Conservation (phyloP, 2,329 filamentous ascomycete species). For the Chaetoscypha palmicola region DNA sequence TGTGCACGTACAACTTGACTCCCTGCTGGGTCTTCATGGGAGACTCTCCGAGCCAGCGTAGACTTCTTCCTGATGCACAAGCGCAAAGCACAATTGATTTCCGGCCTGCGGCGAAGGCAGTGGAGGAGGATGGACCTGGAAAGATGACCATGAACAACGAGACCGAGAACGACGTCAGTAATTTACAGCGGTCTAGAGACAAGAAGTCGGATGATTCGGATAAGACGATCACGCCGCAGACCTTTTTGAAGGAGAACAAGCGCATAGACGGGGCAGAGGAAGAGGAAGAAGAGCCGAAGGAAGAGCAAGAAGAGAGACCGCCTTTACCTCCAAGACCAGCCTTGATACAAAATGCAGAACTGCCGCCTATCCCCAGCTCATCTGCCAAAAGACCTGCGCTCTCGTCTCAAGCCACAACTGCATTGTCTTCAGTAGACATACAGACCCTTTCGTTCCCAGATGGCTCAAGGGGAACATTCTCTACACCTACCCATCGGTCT, state of each 20-base stretch:
- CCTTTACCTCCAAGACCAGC: constrained; percentile 40
- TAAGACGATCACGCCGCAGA: constrained; percentile 1
- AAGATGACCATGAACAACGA: constrained; percentile 21
- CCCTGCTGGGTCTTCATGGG: constrained; percentile 18
- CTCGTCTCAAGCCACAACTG: constrained; percentile 70
- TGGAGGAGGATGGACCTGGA: constrained; percentile 19
- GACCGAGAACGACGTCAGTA: constrained; percentile 15
- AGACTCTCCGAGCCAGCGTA: constrained; percentile 10
- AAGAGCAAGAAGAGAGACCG: constrained; percentile 34
- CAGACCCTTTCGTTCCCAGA: constrained; percentile 69
- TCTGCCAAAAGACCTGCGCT: constrained; percentile 31
- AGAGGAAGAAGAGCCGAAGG: constrained; percentile 5
- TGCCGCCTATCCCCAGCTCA: constrained; percentile 17
- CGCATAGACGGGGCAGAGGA: not conserved
- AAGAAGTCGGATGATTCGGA: not conserved
- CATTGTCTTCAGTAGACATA: constrained; percentile 73
- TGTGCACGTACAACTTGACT: not conserved
- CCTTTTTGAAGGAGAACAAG: not conserved
- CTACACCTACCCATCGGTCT: constrained; percentile 32
- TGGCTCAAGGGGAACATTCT: constrained; percentile 58
- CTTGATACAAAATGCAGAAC: constrained; percentile 21
- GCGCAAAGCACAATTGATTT: constrained; percentile 13
- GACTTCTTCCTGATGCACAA: constrained; percentile 14
- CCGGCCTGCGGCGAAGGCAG: constrained; percentile 15
- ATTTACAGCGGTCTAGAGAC: constrained; percentile 4